Evolutionary conservation across 2,329 filamentous ascomycete species (phyloP).

Genomic region (Ophiostoma angusticollis): DNA sequence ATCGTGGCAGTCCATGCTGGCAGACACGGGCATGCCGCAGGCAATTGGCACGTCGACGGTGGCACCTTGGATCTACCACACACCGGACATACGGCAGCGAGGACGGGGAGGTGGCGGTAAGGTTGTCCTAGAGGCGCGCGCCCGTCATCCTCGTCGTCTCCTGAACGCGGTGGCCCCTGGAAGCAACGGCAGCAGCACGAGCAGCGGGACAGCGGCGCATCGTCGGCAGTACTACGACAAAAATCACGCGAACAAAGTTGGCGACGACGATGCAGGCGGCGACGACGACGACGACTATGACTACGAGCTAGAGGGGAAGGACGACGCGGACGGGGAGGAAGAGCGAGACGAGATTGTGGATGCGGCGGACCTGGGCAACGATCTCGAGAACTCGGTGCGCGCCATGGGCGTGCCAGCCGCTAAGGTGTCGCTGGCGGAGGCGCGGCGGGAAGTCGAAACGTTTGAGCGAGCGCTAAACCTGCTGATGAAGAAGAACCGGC

Average conservation of each 20-base stretch:
- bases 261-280: no score
- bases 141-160: constrained; percentile 1
- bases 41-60: constrained; percentile 36
- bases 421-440: constrained; percentile 39
- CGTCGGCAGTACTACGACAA: constrained; percentile 2
- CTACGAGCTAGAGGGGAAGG: no score
- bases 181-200: constrained; percentile 5
- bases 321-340: no score
- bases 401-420: constrained; percentile 51
- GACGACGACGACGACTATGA: constrained; percentile 3
- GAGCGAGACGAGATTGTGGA: no score
- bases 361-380: constrained; percentile 19
- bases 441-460: constrained; percentile 47
- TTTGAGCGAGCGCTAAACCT: constrained; percentile 49
- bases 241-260: no score
- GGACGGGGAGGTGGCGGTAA: background rate
- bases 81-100: constrained; percentile 7
- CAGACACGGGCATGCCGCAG: constrained; percentile 17
- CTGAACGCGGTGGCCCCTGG: background rate
- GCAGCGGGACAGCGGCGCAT: background rate
- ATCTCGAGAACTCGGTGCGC: constrained; percentile 25
- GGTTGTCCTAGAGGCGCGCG: constrained; percentile 3
- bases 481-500: constrained; percentile 46
- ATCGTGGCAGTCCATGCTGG: constrained; percentile 19
- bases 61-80: constrained; percentile 40